Percentiles rank a stretch among this genome's conserved stretches.
Conservation (phyloP, 2,329 filamentous ascomycete species). For the Paraconiothyrium brasiliense region DNA sequence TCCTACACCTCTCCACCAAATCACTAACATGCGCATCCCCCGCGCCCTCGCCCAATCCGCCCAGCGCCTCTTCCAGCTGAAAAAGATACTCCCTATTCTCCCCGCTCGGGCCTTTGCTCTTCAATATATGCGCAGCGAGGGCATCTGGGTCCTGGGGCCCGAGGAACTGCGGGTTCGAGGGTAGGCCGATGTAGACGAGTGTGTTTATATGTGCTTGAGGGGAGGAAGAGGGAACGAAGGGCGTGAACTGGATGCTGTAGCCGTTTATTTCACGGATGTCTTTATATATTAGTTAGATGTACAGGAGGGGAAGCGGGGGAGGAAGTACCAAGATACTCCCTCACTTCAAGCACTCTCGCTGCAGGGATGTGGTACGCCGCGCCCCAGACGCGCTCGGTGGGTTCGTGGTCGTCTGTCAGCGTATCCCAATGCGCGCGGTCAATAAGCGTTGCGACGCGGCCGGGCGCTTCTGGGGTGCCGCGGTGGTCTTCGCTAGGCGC, state of each 20-base stretch:
- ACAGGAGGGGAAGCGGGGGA: not conserved
- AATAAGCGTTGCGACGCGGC: constrained; percentile 92
- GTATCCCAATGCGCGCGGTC: constrained; percentile 83
- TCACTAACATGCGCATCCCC: constrained; percentile 87
- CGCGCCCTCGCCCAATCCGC: constrained; percentile 76
- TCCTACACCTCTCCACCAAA: constrained; percentile 75
- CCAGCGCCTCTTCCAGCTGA: constrained; percentile 77
- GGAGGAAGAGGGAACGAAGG: constrained; percentile 63
- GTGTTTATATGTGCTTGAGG: constrained; percentile 53
- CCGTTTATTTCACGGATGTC: constrained; percentile 98
- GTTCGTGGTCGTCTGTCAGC: constrained; percentile 62
- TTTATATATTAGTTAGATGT: not conserved
- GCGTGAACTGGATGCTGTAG: constrained; percentile 91
- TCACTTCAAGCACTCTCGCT: constrained; percentile 79
- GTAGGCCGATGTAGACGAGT: constrained; percentile 94
- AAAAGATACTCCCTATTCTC: constrained; percentile 91
- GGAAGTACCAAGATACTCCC: constrained; percentile 71
- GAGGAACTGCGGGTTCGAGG: constrained; percentile 90
- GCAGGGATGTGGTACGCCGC: constrained; percentile 86
- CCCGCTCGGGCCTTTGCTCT: constrained; percentile 82
- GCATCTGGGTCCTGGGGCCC: constrained; percentile 80
- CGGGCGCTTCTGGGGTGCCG: constrained; percentile 86
- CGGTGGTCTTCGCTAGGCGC: constrained; percentile 84
- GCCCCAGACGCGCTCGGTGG: constrained; percentile 80
- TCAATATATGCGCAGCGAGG: constrained; percentile 82